Conservation (phyloP, 257 asterid species). For the Solanum chilense region DNA sequence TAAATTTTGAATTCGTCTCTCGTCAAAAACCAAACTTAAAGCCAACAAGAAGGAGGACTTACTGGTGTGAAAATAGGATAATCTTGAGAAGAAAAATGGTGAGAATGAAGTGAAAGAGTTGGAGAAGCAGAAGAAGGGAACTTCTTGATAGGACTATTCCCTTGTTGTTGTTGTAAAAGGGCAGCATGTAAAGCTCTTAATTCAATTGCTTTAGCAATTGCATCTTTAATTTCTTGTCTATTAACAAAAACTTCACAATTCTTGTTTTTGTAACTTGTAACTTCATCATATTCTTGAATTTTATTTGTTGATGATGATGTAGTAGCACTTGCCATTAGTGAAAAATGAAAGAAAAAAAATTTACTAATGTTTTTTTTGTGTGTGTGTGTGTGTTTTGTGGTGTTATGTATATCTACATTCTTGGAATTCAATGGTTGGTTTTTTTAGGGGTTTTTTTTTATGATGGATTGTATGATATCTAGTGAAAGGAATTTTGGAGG, state of each 20-base stretch:
- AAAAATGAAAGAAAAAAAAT: background rate
- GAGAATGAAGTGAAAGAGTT: constrained; percentile 33
- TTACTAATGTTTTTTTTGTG: background rate
- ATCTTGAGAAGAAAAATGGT: constrained; percentile 70
- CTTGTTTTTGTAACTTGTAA: background rate
- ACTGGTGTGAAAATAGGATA: constrained; percentile 95
- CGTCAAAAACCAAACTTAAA: background rate
- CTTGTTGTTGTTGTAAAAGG: constrained; percentile 39
- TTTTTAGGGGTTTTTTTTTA: background rate
- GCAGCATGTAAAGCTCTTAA: constrained; percentile 88
- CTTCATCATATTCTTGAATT: constrained; percentile 10
- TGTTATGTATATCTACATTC: background rate
- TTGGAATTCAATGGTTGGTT: constrained; percentile 34
- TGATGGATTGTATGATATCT: background rate
- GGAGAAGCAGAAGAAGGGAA: constrained; percentile 51
- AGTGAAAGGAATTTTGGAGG: background rate
- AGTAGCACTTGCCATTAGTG: constrained; percentile 26
- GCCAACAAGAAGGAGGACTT: constrained; percentile 15
- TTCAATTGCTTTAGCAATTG: constrained; percentile 81
- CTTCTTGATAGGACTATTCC: constrained; percentile 32
- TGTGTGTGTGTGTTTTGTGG: background rate
- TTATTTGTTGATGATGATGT: background rate
- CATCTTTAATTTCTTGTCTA: constrained; percentile 52
- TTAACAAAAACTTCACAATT: constrained; percentile 18
- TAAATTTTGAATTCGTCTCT: background rate